Base-by-base conservation (phyloP, 352 stramenopile genomes). In the Blastocystis sp. region DNA sequence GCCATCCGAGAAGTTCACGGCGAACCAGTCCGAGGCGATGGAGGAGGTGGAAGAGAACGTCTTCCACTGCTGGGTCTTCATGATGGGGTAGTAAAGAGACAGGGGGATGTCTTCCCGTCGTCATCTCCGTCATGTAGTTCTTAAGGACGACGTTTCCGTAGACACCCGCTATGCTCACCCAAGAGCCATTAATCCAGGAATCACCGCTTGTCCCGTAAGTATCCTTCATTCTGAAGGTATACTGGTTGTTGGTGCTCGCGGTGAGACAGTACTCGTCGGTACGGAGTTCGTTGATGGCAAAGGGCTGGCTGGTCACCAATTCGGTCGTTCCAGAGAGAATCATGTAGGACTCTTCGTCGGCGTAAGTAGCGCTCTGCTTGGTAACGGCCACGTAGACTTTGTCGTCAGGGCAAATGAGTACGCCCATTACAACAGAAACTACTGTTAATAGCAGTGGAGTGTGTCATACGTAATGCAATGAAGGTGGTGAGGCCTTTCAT, bases 261-360 rank as follows among this genome's bases (percentile, higher is more conserved):
- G 48, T 19, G 11, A 81, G 4, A 9, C 71, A 81, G 43, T 81
- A 81, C 48, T 81, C 71, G 11, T 52, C 40, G 28, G 53, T 52
- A 45, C 66, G 71, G 10, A 40, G 41, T 17, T 53, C 21, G 23
- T 41, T 48, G 45, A 52, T 28, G 38, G 66, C 71, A 81, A 79
- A 79, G 34, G 41, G 21, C 5, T 21, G 41, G 23, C 69, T 79
- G 21, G 40, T 43, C 14, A 28, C 40, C 21, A 79, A 5, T 3
- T 62, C 17, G 40, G 45, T n/a, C 40, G 1, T 1, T 23, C 48
- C 48, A 21, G 21, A 38, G 61, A 45, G 40, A 9, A 79, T 62
- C 41, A 62, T 62, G 48, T 62, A 79, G 21, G 69, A 79, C 48
- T 79, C 69, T 43, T 79, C 69, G 19, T 61, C 10, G 28, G 69